These are phyloP conservation scores for Litsea cubeba DNA, from an alignment of 164 flowering plant genomes.

Conservation along the genomic window DNA sequence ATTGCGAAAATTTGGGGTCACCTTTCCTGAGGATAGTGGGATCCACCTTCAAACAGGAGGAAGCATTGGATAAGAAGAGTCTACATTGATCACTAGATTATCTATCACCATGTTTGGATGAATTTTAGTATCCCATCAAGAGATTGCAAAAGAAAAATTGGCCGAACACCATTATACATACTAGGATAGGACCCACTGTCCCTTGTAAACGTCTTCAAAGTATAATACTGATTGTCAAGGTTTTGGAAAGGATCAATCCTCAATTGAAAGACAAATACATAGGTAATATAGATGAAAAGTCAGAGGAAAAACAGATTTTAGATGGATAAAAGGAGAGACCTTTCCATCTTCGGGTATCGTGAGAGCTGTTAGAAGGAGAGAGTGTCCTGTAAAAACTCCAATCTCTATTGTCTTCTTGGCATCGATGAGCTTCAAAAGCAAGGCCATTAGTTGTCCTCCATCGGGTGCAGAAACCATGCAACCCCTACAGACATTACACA, in stretches of 20 bases:
- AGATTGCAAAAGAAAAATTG: too few relatives aligned
- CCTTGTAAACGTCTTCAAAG: too few relatives aligned
- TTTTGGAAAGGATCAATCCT: too few relatives aligned
- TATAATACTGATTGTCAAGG: too few relatives aligned
- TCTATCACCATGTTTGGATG: too few relatives aligned
- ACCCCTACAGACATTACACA: constrained; percentile 15
- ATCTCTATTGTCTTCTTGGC: constrained; percentile 52
- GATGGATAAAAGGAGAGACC: constrained; percentile 14
- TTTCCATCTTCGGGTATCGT: constrained; percentile 50
- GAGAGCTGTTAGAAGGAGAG: constrained; percentile 58
- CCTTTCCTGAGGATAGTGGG: too few relatives aligned
- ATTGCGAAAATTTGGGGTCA: too few relatives aligned
- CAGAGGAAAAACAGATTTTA: neutral
- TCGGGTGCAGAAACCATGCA: constrained; percentile 40
- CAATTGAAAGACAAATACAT: too few relatives aligned
- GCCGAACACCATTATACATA: too few relatives aligned
- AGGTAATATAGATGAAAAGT: neutral
- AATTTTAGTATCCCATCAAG: too few relatives aligned
- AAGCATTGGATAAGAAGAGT: neutral
- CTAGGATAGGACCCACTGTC: too few relatives aligned
- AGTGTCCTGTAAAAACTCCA: constrained; percentile 62
- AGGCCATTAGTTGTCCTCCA: constrained; percentile 39
- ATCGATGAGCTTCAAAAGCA: constrained; percentile 36
- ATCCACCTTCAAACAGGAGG: neutral
- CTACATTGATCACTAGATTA: neutral